phyloP scores from a whole-genome alignment of 257 asterid species.

The Oldenlandia corymbosa region DNA sequence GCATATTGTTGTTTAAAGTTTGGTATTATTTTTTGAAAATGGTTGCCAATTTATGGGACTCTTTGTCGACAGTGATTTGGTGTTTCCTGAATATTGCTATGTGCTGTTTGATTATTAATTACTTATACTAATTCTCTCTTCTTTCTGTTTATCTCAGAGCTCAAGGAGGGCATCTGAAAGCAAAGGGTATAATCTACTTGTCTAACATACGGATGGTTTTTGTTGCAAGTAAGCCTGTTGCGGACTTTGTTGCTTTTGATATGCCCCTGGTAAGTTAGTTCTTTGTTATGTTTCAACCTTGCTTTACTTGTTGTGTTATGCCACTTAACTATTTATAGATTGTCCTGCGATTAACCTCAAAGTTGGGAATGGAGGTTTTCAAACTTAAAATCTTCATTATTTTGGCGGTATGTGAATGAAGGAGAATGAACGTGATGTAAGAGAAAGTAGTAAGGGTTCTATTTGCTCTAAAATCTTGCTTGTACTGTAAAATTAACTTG shows the following conservation, averaged over 20 bases:
- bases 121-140: no score
- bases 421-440: not conserved
- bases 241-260: slow-evolving; percentile 66
- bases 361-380: not conserved
- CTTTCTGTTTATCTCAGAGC: slow-evolving; percentile 30
- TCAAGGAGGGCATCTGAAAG: slow-evolving; percentile 67
- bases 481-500: not conserved
- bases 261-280: slow-evolving; percentile 74
- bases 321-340: not conserved
- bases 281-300: not conserved
- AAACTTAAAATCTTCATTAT: not conserved
- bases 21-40: no score
- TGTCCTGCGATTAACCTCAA: not conserved
- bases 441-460: no score
- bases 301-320: not conserved
- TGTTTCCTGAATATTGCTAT: no score
- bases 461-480: no score
- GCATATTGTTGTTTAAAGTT: no score
- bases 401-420: not conserved
- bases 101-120: no score
- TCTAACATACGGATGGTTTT: slow-evolving; percentile 93
- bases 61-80: no score
- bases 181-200: slow-evolving; percentile 79
- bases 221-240: slow-evolving; percentile 74
- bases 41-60: no score